Percentiles rank a stretch among this genome's conserved stretches.
phyloP scores from a whole-genome alignment of 192 early-diverging fungal genomes.

The Backusella australiensis region DNA sequence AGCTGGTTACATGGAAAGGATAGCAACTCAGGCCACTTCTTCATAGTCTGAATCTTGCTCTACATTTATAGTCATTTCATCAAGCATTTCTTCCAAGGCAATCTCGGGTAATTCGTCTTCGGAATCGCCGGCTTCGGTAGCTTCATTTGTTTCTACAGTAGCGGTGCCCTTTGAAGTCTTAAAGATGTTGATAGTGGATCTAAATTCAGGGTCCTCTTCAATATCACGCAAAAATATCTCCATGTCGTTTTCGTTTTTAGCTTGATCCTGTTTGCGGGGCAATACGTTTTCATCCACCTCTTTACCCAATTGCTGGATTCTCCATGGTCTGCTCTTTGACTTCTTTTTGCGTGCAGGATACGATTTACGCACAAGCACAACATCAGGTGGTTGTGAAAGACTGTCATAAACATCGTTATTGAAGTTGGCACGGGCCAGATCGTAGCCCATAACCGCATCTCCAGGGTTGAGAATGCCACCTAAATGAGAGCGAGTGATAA shows the following conservation, averaged over 20 bases:
- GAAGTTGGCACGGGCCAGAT: constrained; percentile 84
- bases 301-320: constrained; percentile 82
- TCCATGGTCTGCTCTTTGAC: constrained; percentile 86
- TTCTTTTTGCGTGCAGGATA: constrained; percentile 90
- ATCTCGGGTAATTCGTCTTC: constrained; percentile 91
- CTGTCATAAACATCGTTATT: constrained; percentile 84
- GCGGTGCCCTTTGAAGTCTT: constrained; percentile 49
- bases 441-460: constrained; percentile 91
- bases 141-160: constrained; percentile 27
- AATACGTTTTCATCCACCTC: constrained; percentile 78
- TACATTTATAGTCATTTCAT: constrained; percentile 61
- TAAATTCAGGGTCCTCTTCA: constrained; percentile 96
- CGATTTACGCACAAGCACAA: constrained; percentile 88
- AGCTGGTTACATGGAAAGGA: too few relatives aligned
- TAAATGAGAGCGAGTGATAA: constrained; percentile 87
- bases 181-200: constrained; percentile 93
- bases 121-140: constrained; percentile 32
- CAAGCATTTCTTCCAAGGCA: constrained; percentile 87
- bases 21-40: not conserved
- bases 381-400: constrained; percentile 77
- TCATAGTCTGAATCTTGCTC: not conserved
- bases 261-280: constrained; percentile 74
- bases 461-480: constrained; percentile 89
- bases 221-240: constrained; percentile 97
- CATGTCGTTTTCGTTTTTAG: constrained; percentile 82